Conservation (phyloP, 768 basidiomycete genomes). For the Boletus sp. region DNA sequence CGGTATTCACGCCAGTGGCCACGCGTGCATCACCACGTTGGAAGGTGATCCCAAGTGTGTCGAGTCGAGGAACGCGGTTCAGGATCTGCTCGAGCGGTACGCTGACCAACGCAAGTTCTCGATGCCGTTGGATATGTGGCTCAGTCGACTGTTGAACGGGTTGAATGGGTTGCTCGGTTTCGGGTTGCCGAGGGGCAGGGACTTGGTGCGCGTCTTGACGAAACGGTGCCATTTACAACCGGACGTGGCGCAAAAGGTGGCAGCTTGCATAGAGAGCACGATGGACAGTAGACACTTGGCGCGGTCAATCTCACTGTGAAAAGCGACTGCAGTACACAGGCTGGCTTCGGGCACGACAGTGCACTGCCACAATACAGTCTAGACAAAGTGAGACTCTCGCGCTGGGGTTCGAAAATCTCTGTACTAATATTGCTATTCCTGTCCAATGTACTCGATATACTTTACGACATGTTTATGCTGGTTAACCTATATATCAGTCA, state of each 20-base stretch:
- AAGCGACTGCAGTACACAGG: too few species aligned
- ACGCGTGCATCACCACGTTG: slow-evolving; percentile 32
- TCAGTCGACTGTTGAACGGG: slow-evolving; percentile 18
- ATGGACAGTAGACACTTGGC: slow-evolving; percentile 1
- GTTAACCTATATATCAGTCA: too few species aligned
- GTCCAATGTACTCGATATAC: too few species aligned
- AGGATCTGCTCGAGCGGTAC: slow-evolving; percentile 20
- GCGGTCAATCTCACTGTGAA: not conserved
- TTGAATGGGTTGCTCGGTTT: slow-evolving; percentile 17
- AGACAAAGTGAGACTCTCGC: too few species aligned
- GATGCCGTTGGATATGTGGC: slow-evolving; percentile 24
- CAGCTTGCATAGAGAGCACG: slow-evolving; percentile 20
- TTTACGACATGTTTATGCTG: too few species aligned
- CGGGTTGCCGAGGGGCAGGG: slow-evolving; percentile 18
- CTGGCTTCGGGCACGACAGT: too few species aligned
- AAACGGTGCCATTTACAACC: slow-evolving; percentile 25
- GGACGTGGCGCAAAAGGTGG: slow-evolving; percentile 25
- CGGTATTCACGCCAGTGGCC: slow-evolving; percentile 20
- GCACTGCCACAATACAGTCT: too few species aligned
- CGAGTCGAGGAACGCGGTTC: slow-evolving; percentile 20
- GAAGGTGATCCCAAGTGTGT: slow-evolving; percentile 20
- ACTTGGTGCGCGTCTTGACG: slow-evolving; percentile 22
- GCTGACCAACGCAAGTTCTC: slow-evolving; percentile 25
- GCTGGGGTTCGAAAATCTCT: too few species aligned
- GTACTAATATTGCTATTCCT: too few species aligned